Percentiles rank a stretch among this genome's conserved stretches.
Evolutionary conservation across 2,329 filamentous ascomycete species (phyloP).

Genomic region (Leptographium procerum): DNA sequence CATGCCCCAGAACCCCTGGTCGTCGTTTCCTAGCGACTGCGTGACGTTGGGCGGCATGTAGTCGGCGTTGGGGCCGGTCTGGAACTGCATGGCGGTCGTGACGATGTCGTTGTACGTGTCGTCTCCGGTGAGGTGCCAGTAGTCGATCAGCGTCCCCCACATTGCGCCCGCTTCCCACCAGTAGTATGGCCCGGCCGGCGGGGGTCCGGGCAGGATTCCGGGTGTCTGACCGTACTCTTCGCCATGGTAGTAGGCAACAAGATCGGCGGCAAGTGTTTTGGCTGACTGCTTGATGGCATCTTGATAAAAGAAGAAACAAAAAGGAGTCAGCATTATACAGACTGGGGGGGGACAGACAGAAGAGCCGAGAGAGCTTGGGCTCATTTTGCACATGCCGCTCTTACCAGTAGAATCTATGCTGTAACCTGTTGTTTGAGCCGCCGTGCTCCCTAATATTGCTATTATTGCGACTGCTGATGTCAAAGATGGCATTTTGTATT

Average conservation of each 20-base stretch:
- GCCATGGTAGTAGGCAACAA: conserved; percentile 21
- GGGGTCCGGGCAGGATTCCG: conserved; percentile 21
- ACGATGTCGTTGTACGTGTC: conserved; percentile 37
- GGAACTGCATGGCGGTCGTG: conserved; percentile 31
- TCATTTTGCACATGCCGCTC: background rate
- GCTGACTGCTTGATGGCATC: conserved; percentile 13
- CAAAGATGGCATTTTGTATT: background rate
- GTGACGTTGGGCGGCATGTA: conserved; percentile 38
- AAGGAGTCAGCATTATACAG: background rate
- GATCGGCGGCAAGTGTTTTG: conserved; percentile 16
- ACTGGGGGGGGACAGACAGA: background rate
- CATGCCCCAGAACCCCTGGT: conserved; percentile 49
- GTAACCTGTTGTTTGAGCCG: conserved; percentile 1
- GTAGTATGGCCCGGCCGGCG: conserved; percentile 23
- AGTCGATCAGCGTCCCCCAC: conserved; percentile 26
- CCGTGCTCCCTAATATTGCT: background rate
- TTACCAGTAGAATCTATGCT: conserved; percentile 8
- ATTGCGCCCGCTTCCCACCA: conserved; percentile 22
- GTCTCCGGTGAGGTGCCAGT: conserved; percentile 32
- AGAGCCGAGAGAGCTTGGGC: background rate
- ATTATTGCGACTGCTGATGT: background rate
- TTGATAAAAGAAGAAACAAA: too few species aligned
- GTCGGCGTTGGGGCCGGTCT: conserved; percentile 33
- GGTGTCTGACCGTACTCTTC: conserved; percentile 18
- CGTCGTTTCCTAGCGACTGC: conserved; percentile 41